phyloP scores from a whole-genome alignment of 495 filamentous ascomycete species.

The Hyaloscypha variabilis region DNA sequence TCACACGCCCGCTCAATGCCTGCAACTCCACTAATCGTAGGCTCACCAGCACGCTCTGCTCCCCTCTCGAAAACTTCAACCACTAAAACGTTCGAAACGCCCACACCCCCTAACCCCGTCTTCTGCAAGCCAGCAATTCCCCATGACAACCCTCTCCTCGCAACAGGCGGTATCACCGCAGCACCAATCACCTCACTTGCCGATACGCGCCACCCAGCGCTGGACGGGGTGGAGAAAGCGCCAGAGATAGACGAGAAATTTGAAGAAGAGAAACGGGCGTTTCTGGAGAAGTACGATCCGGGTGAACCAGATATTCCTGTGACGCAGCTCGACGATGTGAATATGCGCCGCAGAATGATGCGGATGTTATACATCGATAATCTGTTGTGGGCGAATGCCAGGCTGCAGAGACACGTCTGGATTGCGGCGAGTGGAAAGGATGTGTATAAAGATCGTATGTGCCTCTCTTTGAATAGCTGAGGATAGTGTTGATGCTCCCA shows the following conservation, averaged over 20 bases:
- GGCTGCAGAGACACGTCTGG: slow-evolving; percentile 23
- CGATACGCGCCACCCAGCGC: background rate
- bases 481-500: background rate
- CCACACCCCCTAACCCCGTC: background rate
- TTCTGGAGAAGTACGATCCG: slow-evolving; percentile 17
- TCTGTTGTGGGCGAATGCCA: slow-evolving; percentile 20
- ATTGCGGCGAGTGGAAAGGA: slow-evolving; percentile 16
- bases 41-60: background rate
- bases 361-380: slow-evolving; percentile 23
- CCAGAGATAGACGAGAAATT: background rate
- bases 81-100: background rate
- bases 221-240: background rate
- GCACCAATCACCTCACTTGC: background rate
- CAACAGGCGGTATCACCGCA: background rate
- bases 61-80: background rate
- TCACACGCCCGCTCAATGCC: background rate
- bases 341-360: slow-evolving; percentile 16
- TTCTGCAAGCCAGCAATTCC: background rate
- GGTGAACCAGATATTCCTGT: background rate
- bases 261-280: background rate
- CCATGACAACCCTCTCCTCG: background rate
- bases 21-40: background rate
- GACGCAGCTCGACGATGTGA: background rate
- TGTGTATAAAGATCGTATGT: slow-evolving; percentile 21
- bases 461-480: background rate